These are phyloP conservation scores for Barnettozyma sucrosica DNA, from an alignment of 805 yeast genomes.

Conservation along the genomic window DNA sequence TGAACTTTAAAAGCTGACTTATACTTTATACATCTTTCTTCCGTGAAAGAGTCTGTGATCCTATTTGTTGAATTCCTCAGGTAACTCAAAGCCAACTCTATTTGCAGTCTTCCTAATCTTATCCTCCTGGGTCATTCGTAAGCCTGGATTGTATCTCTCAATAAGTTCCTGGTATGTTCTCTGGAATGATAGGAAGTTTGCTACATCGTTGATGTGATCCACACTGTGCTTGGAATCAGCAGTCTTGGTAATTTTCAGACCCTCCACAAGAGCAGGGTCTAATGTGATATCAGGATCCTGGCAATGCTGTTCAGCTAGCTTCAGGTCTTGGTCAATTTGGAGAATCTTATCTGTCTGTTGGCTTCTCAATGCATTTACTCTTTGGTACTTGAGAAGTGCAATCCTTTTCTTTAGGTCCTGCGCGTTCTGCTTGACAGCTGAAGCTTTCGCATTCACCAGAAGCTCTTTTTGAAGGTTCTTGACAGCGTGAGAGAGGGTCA, in stretches of 20 bases:
- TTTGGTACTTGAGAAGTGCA: slow-evolving; percentile 23
- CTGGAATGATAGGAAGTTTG: slow-evolving; percentile 62
- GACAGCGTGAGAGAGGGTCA: slow-evolving; percentile 11
- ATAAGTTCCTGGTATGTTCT: slow-evolving; percentile 70
- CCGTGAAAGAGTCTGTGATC: neutral
- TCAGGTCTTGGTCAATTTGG: slow-evolving; percentile 19
- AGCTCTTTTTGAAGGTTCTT: slow-evolving; percentile 20
- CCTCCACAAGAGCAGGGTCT: slow-evolving; percentile 9
- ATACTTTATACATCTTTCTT: neutral
- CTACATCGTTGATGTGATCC: slow-evolving; percentile 51
- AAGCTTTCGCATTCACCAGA: slow-evolving; percentile 18
- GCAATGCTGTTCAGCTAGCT: slow-evolving; percentile 12
- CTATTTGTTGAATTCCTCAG: slow-evolving; percentile 28
- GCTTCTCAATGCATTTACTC: slow-evolving; percentile 22
- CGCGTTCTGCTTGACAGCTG: slow-evolving; percentile 23
- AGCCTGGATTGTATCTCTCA: slow-evolving; percentile 83
- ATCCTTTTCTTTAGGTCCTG: slow-evolving; percentile 21
- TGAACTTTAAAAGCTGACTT: too few species aligned
- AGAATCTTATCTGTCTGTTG: slow-evolving; percentile 16
- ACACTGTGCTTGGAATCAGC: slow-evolving; percentile 17
- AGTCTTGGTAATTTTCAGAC: slow-evolving; percentile 12
- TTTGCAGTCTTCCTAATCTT: slow-evolving; percentile 75
- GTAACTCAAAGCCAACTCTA: slow-evolving; percentile 79
- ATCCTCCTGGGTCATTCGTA: slow-evolving; percentile 70
- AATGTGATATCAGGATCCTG: slow-evolving; percentile 18